Base-by-base conservation (phyloP, 1,139 yeast species). In the Taphrina deformans region DNA sequence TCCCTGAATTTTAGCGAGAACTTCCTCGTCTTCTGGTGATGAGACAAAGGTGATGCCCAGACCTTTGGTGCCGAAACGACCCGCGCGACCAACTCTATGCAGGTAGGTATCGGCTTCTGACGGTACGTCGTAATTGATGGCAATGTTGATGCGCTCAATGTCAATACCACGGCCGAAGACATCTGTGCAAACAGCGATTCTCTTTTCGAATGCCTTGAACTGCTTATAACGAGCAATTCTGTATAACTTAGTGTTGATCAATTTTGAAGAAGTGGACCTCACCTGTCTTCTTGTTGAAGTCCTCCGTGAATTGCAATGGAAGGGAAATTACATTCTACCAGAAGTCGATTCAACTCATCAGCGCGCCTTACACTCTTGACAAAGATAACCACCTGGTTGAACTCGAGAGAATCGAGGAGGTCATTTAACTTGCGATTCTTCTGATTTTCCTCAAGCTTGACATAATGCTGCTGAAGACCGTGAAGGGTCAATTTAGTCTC, bases 81-180 rank as follows among this genome's bases (percentile, higher is more conserved):
- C 99, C 72, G 99, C 99, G 85, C 99, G 91, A 77, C 99, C 99
- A 69, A 93, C 99, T 82, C 99, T 89, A 82, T 93, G 99, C 77
- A 93, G 85, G 80, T 93, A 93, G 79, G 93, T 97, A 79, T 93
- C 99, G 70, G 98, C 97, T 80, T 56, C 53, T 6, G 52, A 65
- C 9, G 61, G 68, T 41, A 89, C 80, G 79, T 93, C 99, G 79
- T 93, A 93, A 82, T 93, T 93, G 82, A 93, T 91, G 69, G 98
- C 99, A 78, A 93, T 82, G 80, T 93, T 93, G 79, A 93, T 92
- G 81, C 99, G 91, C 83, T 93, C 99, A 72, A 93, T 92, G 84
- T 93, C 99, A 74, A 93, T 93, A 82, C 99, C 99, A 83, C 99
- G 92, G 75, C 99, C 99, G 73, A 93, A 93, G 67, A 93, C 97